Conservation (phyloP, 768 basidiomycete genomes). For the Boletus sensibilis region DNA sequence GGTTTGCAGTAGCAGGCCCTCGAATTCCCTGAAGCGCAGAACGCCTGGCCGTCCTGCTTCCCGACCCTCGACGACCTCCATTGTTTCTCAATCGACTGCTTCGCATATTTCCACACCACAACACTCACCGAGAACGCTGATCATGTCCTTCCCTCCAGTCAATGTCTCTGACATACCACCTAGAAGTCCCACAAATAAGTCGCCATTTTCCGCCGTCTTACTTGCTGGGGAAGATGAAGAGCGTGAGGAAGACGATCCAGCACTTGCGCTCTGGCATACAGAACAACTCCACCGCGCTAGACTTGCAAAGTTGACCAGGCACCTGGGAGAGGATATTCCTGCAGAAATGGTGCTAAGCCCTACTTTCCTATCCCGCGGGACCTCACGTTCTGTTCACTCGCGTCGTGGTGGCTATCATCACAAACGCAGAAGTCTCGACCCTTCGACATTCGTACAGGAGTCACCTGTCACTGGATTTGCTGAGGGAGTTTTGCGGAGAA, state of each 20-base stretch:
- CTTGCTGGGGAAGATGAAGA: constrained; percentile 9
- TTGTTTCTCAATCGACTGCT: not conserved
- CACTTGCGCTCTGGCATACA: not conserved
- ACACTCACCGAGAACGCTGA: constrained; percentile 3
- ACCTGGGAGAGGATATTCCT: constrained; percentile 40
- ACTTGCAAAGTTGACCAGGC: constrained; percentile 37
- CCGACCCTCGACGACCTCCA: not conserved
- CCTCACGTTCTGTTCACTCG: not conserved
- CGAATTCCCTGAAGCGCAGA: not conserved
- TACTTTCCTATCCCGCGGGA: not conserved
- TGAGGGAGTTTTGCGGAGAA: constrained; percentile 24
- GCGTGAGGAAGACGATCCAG: constrained; percentile 3
- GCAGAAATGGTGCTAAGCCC: constrained; percentile 32
- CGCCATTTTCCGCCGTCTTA: constrained; percentile 11
- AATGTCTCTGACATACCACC: constrained; percentile 8
- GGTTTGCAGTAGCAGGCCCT: not conserved
- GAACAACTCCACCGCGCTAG: constrained; percentile 33
- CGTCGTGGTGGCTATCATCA: constrained; percentile 3
- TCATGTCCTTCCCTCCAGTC: constrained; percentile 12
- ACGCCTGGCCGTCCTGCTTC: not conserved
- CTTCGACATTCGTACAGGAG: not conserved
- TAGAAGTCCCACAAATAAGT: constrained; percentile 13
- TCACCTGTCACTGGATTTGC: not conserved
- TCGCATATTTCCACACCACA: not conserved
- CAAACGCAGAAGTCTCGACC: constrained; percentile 20